Evolutionary conservation across 108 stramenopile genomes (phyloP).

Genomic region (Nannochloropsis salina): DNA sequence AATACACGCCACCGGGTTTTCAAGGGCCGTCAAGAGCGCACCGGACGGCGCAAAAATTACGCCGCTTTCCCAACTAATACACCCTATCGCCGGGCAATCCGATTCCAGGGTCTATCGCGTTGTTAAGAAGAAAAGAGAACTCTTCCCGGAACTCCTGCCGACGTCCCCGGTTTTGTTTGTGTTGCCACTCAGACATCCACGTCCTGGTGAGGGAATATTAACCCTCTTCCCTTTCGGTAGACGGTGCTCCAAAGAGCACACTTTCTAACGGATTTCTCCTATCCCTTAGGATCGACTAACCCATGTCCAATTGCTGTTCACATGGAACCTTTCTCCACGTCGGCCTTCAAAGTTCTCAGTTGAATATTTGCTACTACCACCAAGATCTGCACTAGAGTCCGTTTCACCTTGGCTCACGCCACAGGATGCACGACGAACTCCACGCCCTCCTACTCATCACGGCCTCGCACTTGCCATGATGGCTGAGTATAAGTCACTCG

Average conservation of each 20-base stretch:
- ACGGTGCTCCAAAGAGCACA: conserved; percentile 56
- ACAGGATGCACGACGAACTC: conserved; percentile 74
- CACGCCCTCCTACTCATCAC: conserved; percentile 86
- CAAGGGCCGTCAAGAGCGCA: conserved; percentile 79
- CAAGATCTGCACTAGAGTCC: conserved; percentile 84
- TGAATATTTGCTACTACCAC: conserved; percentile 95
- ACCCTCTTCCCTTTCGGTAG: conserved; percentile 87
- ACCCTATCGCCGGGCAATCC: conserved; percentile 80
- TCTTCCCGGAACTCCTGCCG: conserved; percentile 77
- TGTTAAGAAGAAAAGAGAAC: conserved; percentile 92
- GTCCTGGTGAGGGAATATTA: conserved; percentile 86
- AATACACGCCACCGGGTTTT: conserved; percentile 80
- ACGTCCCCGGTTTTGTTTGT: conserved; percentile 77
- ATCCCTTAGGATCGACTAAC: conserved; percentile 68
- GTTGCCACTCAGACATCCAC: conserved; percentile 78
- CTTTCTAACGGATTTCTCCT: conserved; percentile 78
- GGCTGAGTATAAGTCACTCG: conserved; percentile 79
- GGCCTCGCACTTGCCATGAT: conserved; percentile 62
- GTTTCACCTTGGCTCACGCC: conserved; percentile 85
- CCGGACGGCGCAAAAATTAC: conserved; percentile 70
- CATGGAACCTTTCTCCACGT: conserved; percentile 59
- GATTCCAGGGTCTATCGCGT: conserved; percentile 74
- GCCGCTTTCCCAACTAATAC: conserved; percentile 67
- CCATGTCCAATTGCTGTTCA: conserved; percentile 57
- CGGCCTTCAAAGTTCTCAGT: conserved; percentile 72